Base-by-base conservation (phyloP, 352 stramenopile species). In the Phytophthora pseudosyringae region DNA sequence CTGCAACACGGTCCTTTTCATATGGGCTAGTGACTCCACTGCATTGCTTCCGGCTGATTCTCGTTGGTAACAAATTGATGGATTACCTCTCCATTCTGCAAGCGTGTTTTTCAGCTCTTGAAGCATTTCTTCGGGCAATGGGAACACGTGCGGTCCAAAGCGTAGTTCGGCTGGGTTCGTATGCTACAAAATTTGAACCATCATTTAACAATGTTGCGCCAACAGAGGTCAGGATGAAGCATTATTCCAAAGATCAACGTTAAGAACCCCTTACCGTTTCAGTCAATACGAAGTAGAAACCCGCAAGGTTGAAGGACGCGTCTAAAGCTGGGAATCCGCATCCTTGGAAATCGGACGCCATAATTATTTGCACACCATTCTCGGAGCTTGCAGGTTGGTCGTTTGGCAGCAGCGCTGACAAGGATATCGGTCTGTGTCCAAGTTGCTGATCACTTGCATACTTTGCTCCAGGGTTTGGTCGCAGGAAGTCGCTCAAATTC, bases 281-380 rank as follows among this genome's bases (percentile, higher is more conserved):
- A 40, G 39, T 59, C 38, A 73, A 78, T 4, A 88, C 40, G 18
- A 80, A 83, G 40, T 92, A 92, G 38, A 88, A 92, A 3, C 83
- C 83, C 4, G 90, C 51, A 2, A 86, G 69, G 2, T 69, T 47
- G 13, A 75, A 80, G 2, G 67, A 68, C 3, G 48, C 49, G 40
- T 90, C 81, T 25, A 92, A 76, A 7, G 83, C 83, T 64, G 83
- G 83, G 40, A 77, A 83, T 1, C 83, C 83, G 59, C 83, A 92
- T 40, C 81, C 71, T 21, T 67, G 69, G 52, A 92, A 92, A 44
- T 92, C 77, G 8, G 69, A 60, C 3, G 56, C 67, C n/a, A 82
- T 68, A 45, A 92, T 83, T 13, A 54, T 46, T 47, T 67, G 57
- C 10, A 80, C 72, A 28, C 25, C 26, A 8, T 59, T 50, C 41